Percentiles rank a stretch among this genome's conserved stretches.
These are phyloP conservation scores for Fraxinus excelsior DNA, from an alignment of 257 asterid genomes.

Conservation along the genomic window DNA sequence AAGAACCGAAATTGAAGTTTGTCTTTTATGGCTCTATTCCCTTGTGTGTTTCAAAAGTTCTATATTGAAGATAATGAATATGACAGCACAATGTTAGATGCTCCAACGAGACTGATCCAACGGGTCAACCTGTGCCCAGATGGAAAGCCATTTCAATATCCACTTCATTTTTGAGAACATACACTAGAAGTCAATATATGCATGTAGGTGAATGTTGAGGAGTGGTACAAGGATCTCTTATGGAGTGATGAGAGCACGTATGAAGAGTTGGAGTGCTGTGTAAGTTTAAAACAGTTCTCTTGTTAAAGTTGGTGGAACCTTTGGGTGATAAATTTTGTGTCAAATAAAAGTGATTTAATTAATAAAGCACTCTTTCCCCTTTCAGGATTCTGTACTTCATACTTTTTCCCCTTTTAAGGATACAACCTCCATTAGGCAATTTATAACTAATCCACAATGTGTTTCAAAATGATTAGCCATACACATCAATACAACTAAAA, in stretches of 20 bases:
- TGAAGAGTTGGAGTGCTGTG: neutral
- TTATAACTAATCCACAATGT: neutral
- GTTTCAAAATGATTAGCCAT: neutral
- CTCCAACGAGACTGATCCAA: neutral
- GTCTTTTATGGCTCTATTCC: neutral
- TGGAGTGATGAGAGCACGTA: neutral
- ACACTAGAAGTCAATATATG: neutral
- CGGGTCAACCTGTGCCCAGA: neutral
- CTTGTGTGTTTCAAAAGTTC: neutral
- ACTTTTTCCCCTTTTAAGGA: neutral
- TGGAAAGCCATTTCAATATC: too few species aligned
- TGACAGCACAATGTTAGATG: neutral
- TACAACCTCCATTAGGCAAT: neutral
- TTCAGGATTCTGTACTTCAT: neutral
- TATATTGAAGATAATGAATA: neutral
- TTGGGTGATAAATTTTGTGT: neutral
- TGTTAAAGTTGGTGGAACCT: neutral
- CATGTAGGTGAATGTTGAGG: neutral
- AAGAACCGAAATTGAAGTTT: neutral
- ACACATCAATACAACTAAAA: neutral
- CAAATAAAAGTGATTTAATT: neutral
- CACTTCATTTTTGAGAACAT: neutral
- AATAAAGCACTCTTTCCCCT: neutral
- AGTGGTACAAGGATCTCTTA: neutral
- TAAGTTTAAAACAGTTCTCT: neutral